phyloP scores from a whole-genome alignment of 1,284 basidiomycete species.

The Porogramme epimiltina region DNA sequence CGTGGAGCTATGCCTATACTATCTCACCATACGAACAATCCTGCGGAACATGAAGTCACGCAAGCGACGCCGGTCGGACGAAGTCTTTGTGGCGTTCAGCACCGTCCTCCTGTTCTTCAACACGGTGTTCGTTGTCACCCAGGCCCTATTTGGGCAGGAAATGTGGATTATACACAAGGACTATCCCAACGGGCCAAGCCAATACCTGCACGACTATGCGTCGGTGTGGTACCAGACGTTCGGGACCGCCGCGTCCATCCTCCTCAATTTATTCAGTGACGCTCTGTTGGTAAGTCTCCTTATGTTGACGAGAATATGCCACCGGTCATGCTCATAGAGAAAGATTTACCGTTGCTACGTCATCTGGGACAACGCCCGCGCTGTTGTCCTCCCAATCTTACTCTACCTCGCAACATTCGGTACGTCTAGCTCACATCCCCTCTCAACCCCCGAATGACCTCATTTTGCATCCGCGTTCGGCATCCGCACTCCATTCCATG shows the following conservation, averaged over 20 bases:
- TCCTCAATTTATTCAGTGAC: conserved; percentile 9
- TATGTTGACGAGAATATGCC: not conserved
- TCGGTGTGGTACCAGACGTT: conserved; percentile 22
- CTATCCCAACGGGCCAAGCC: conserved; percentile 13
- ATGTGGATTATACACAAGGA: conserved; percentile 18
- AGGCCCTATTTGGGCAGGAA: conserved; percentile 17
- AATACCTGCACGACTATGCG: conserved; percentile 11
- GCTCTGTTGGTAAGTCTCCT: conserved; percentile 10
- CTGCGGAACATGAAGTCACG: not conserved
- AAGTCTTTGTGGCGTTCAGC: conserved; percentile 13
- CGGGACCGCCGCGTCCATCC: conserved; percentile 9
- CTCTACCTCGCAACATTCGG: conserved; percentile 9
- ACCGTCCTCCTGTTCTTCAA: conserved; percentile 12
- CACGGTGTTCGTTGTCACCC: conserved; percentile 13
- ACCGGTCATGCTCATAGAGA: not conserved
- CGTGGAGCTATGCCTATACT: conserved; percentile 14
- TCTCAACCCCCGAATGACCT: no score
- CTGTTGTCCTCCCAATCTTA: not conserved
- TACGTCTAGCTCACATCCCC: not conserved
- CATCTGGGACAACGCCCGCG: conserved; percentile 8
- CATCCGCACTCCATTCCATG: not conserved
- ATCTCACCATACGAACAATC: conserved; percentile 4
- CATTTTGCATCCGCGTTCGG: not conserved
- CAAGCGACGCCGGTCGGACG: conserved; percentile 9
- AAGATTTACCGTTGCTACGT: conserved; percentile 17